These are phyloP conservation scores for Chloroidium sp. DNA, from an alignment of 163 green algal species.

Conservation along the genomic window DNA sequence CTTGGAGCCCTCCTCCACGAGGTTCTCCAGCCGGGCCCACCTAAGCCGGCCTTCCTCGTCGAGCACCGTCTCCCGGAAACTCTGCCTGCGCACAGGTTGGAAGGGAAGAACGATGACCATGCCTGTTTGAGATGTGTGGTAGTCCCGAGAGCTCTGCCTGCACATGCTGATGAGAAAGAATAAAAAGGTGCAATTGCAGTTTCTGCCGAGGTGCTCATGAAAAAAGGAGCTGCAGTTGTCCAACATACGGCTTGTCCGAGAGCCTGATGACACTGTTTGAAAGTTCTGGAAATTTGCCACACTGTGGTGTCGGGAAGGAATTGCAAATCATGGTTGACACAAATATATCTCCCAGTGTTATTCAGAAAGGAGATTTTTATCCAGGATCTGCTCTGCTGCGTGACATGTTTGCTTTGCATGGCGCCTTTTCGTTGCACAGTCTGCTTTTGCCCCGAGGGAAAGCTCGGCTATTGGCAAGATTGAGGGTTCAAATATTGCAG, in stretches of 20 bases:
- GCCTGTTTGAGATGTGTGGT: too few relatives aligned
- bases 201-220: background rate
- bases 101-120: background rate
- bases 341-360: too few relatives aligned
- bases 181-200: background rate
- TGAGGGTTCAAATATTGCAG: too few relatives aligned
- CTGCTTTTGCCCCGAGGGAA: too few relatives aligned
- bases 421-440: too few relatives aligned
- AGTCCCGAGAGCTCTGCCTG: background rate
- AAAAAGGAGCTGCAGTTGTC: background rate
- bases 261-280: background rate
- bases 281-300: background rate
- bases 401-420: too few relatives aligned
- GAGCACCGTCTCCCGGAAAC: conserved; percentile 83
- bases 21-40: conserved; percentile 85
- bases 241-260: background rate
- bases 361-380: too few relatives aligned
- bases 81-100: conserved; percentile 17
- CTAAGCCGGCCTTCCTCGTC: conserved; percentile 58
- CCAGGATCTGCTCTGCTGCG: too few relatives aligned
- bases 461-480: too few relatives aligned
- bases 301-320: too few relatives aligned
- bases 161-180: background rate
- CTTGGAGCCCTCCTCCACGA: conserved; percentile 76
- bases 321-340: too few relatives aligned